Conservation (phyloP, 495 filamentous ascomycete species). For the Penicillium robsamsonii region DNA sequence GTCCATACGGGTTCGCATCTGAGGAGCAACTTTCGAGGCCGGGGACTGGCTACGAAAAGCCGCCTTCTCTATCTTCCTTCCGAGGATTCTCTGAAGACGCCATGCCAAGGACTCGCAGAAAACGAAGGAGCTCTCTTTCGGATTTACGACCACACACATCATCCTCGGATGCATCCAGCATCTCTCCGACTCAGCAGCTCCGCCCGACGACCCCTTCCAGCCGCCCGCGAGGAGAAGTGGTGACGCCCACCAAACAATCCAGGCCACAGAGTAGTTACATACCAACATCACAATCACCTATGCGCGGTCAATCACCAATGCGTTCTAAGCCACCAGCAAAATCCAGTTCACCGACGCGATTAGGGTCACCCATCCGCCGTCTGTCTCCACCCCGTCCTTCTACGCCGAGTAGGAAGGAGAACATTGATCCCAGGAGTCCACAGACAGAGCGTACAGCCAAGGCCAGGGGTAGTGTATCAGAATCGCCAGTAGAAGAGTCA, state of each 20-base stretch:
- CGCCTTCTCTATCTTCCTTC: conserved; percentile 38
- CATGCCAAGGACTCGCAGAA: conserved; percentile 57
- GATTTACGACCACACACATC: conserved; percentile 70
- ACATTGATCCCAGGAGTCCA: conserved; percentile 40
- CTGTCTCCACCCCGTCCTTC: conserved; percentile 40
- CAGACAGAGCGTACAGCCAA: conserved; percentile 37
- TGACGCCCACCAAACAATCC: conserved; percentile 35
- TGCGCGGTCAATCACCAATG: conserved; percentile 27
- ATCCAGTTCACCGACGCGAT: conserved; percentile 28
- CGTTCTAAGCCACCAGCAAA: conserved; percentile 36
- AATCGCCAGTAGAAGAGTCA: conserved; percentile 42
- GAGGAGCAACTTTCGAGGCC: conserved; percentile 47
- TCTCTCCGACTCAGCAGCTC: conserved; percentile 36
- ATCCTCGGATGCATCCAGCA: conserved; percentile 33
- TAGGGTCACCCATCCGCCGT: conserved; percentile 37
- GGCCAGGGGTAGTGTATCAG: conserved; percentile 36
- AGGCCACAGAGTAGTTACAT: conserved; percentile 37
- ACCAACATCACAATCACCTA: conserved; percentile 35
- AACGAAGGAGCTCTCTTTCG: conserved; percentile 87
- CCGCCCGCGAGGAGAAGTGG: conserved; percentile 28
- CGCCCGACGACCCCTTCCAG: conserved; percentile 40
- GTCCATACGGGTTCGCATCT: conserved; percentile 48
- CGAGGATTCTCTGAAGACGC: conserved; percentile 35
- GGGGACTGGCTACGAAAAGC: conserved; percentile 45
- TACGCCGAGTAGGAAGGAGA: conserved; percentile 59